Percentiles rank a stretch among this genome's conserved stretches.
Evolutionary conservation across 495 filamentous ascomycete species (phyloP).

Genomic region (Aspergillus steynii): DNA sequence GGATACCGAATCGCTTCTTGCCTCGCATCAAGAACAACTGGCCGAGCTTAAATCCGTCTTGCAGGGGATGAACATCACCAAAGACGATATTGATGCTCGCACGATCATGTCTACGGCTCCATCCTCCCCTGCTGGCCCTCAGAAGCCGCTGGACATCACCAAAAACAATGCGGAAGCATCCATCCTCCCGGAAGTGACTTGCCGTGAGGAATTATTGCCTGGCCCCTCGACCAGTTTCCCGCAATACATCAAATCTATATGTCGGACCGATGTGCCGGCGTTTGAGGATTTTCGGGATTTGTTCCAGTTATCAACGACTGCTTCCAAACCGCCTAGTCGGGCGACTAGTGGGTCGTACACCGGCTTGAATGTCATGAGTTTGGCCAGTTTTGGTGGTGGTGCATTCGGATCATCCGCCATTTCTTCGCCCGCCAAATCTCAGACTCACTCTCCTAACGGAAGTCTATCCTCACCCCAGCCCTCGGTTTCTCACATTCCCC

Average conservation of each 20-base stretch:
- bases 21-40: constrained; percentile 90
- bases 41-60: constrained; percentile 87
- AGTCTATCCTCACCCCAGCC: constrained; percentile 37
- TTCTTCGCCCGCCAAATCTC: constrained; percentile 43
- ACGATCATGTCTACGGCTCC: constrained; percentile 62
- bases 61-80: constrained; percentile 77
- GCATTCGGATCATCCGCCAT: constrained; percentile 44
- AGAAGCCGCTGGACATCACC: constrained; percentile 19
- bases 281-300: constrained; percentile 86
- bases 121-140: constrained; percentile 58
- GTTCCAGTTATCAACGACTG: constrained; percentile 61
- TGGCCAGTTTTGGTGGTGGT: constrained; percentile 52
- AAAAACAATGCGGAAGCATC: constrained; percentile 27
- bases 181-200: constrained; percentile 13
- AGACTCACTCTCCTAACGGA: constrained; percentile 41
- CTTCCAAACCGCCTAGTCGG: constrained; percentile 58
- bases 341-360: constrained; percentile 69
- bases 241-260: constrained; percentile 76
- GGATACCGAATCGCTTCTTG: constrained; percentile 83
- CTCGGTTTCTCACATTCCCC: constrained; percentile 42
- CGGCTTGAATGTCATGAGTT: constrained; percentile 59
- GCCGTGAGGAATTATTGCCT: constrained; percentile 61
- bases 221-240: constrained; percentile 84
- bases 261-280: constrained; percentile 75
- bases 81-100: constrained; percentile 64